Base-by-base conservation (phyloP, 1,139 yeast species). In the Saccharomyces hybrid region DNA sequence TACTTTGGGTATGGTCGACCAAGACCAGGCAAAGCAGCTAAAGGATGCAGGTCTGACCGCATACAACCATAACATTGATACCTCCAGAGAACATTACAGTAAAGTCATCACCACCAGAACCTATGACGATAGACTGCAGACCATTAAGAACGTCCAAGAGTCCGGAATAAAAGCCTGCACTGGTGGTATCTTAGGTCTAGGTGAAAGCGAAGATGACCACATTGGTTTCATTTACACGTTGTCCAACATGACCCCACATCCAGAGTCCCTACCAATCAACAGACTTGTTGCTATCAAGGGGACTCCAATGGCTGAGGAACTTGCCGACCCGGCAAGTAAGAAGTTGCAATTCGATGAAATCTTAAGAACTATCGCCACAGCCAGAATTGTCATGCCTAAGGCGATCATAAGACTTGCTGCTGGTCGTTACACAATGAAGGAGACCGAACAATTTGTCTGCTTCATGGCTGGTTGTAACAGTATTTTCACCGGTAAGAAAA, bases 381-480 rank as follows among this genome's bases (percentile, higher is more conserved):
- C 91, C 0, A 77, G 95, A 60, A 69, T 86, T 27, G 71, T 84
- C 44, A 86, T 86, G 90, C 95, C 95, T 0, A 72, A 74, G 48
- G 75, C 88, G 1, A 85, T 86, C 49, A 81, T 86, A 58, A 76
- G 95, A 58, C 73, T 86, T 55, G 91, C 93, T 3, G 95, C 95
- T 8, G 95, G 95, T 0, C 75, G 95, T 56, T 85, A 85, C 65
- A 84, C 90, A 31, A 86, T 86, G 91, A 83, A 82, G 61, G 93
- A 86, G 60, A 74, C 80, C 56, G 91, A 86, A 62, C 95, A 86
- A 65, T 80, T 84, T 55, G 69, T 86, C 64, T 84, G 91, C 61
- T 86, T 86, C 68, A 77, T 84, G 82, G 82, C 86, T 48, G 95
- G 95, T 11, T 83, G 86, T 57, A 86, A 86, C 70, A 91, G 93